phyloP scores from a whole-genome alignment of 805 yeast genomes.

The Starmera amethionina region DNA sequence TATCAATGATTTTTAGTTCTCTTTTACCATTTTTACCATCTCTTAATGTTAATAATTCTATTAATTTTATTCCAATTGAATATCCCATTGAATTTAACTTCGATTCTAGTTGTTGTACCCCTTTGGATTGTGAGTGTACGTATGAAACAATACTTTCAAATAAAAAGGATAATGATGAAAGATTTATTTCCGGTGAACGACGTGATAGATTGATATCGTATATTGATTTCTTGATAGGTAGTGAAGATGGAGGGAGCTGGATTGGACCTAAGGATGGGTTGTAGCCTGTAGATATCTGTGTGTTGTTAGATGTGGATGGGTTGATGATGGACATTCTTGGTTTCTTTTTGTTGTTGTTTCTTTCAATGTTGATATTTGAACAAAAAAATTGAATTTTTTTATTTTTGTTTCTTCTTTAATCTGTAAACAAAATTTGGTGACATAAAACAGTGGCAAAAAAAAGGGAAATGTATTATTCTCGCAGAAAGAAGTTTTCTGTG shows the following conservation, averaged over 20 bases:
- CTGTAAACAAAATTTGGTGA: background rate
- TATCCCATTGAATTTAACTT: constrained; percentile 68
- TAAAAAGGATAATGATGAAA: constrained; percentile 57
- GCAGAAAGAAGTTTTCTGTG: constrained; percentile 7
- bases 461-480: constrained; percentile 11
- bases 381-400: background rate
- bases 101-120: constrained; percentile 55
- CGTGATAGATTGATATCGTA: constrained; percentile 65
- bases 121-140: constrained; percentile 50
- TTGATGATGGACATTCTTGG: constrained; percentile 6
- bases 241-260: constrained; percentile 16
- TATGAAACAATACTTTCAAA: constrained; percentile 64
- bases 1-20: constrained; percentile 55
- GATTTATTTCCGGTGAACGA: constrained; percentile 54
- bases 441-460: too few relatives aligned
- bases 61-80: constrained; percentile 59
- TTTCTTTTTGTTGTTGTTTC: background rate
- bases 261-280: constrained; percentile 20
- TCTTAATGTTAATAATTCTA: constrained; percentile 61
- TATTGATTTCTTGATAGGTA: constrained; percentile 21
- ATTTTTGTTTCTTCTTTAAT: background rate
- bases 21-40: constrained; percentile 61
- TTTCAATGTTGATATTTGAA: too few relatives aligned
- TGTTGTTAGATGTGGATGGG: constrained; percentile 13
- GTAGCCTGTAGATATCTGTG: constrained; percentile 14